Base-by-base conservation (phyloP, 257 asterid species). In the Buddleja alternifolia region DNA sequence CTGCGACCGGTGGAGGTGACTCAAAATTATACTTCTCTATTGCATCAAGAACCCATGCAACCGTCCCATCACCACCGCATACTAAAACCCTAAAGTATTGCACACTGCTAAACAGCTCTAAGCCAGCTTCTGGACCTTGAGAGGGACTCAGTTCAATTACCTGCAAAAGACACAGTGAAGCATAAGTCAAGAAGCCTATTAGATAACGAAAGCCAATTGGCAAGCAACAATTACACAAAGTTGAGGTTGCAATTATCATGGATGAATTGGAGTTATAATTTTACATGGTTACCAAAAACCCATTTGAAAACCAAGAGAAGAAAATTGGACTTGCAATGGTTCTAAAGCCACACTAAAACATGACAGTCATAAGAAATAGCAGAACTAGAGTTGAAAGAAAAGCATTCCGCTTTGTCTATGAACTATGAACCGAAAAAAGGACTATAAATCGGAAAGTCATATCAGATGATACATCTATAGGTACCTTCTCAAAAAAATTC, bases 21-120 rank as follows among this genome's bases (percentile, higher is more conserved):
- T 82, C 89, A 58, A 80, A 88, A 77, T 85, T 82, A 58, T 53
- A 74, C 86, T 74, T 86, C 77, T 85, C 93, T 62, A 90, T 90
- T 44, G 91, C 89, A 77, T 90, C 87, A 74, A 90, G 95, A 73
- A 90, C 95, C 97, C 97, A 90, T 7, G 97, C 93, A 60, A 90
- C 93, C 7, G 97, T 90, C 41, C 97, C 97, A 72, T 90, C 97
- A 67, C 97, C 97, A 72, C 97, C 97, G 69, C 97, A 88, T 66
- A 88, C 91, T 86, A 90, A 84, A 71, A 90, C 91, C 68, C 95
- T 85, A 40, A 85, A 90, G 78, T 85, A 79, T 20, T 73, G 95
- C 75, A 88, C 86, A 52, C 47, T 75, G 62, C 86, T 75, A 72
- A 90, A 90, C 41, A 87, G 71, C 60, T 90, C 87, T 77, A 90